Base-by-base conservation (phyloP, 345 rosid species). In the Brassica carinata region DNA sequence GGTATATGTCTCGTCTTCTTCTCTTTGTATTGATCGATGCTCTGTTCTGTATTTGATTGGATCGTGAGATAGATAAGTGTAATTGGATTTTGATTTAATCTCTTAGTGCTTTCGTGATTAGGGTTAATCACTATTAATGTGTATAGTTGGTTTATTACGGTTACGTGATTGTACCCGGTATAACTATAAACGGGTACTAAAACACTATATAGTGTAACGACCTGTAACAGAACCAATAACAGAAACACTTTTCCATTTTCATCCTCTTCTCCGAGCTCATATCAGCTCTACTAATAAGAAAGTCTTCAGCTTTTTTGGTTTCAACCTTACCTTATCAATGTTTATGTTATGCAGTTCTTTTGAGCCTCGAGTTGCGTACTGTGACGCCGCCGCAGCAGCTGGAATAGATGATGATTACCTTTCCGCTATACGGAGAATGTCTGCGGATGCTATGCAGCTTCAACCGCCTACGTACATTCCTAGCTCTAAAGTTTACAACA, bases 311-410 rank as follows among this genome's bases (percentile, higher is more conserved):
- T 23, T 23, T 23, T 23, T 23, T 23, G 26, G 26, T 23, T 23
- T 23, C 26, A 23, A 23, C 26, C 26, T 23, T 23, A 23, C 26
- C 26, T 23, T 23, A 23, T 23, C 26, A 23, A 23, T 23, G 48
- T 40, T 40, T 8, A 0, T 40, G 69, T 38, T 75, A 14, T n/a
- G 67, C 90, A 89, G 97, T 29, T 73, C 69, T 77, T 85, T 85
- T 64, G 86, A 85, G 85, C 74, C 83, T 40, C 87, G 88, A 11
- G 89, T 96, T 69, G 94, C 98, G 7, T 85, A 93, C 80, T 92
- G 98, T 81, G 99, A 96, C 86, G 94, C 90, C 5, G 5, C 57
- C 2, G 17, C 55, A 45, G 95, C 90, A 68, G 91, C 91, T 30
- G 88, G 77, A 69, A 71, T 88, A 36, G 75, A 90, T 38, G 92